A percentile compares a stretch with the other conserved stretches of the same genome.
Evolutionary conservation across 2,329 filamentous ascomycete genomes (phyloP).

Genomic region (Arthrobotrys megalospora): DNA sequence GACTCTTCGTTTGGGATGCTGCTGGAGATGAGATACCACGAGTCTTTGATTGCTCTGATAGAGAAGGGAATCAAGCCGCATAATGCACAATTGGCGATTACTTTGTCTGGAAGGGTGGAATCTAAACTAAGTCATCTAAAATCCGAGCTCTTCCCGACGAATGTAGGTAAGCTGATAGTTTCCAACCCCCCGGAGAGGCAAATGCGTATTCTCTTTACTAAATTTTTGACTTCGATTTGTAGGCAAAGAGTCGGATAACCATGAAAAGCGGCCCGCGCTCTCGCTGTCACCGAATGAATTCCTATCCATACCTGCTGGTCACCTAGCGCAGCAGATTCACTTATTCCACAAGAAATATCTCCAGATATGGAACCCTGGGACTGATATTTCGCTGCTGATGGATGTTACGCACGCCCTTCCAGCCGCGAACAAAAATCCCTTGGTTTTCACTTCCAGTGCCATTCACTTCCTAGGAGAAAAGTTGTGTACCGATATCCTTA

Average conservation of each 20-base stretch:
- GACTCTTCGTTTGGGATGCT: slow-evolving; percentile 63
- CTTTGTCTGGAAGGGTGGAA: slow-evolving; percentile 61
- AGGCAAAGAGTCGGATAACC: slow-evolving; percentile 36
- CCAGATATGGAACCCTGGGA: slow-evolving; percentile 64
- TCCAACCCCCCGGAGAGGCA: background rate
- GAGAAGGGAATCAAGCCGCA: slow-evolving; percentile 65
- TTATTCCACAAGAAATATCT: slow-evolving; percentile 65
- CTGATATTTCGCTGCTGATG: slow-evolving; percentile 64
- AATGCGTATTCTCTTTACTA: slow-evolving; percentile 1
- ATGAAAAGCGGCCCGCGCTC: slow-evolving; percentile 46
- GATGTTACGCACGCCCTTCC: slow-evolving; percentile 64
- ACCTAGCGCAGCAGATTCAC: slow-evolving; percentile 64
- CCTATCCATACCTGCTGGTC: slow-evolving; percentile 62
- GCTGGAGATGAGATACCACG: slow-evolving; percentile 64
- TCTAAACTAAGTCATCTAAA: slow-evolving; percentile 49
- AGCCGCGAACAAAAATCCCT: slow-evolving; percentile 63
- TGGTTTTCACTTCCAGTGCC: slow-evolving; percentile 64
- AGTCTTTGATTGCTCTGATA: slow-evolving; percentile 63
- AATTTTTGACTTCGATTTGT: background rate
- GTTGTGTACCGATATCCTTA: slow-evolving; percentile 64
- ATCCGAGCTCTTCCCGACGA: slow-evolving; percentile 61
- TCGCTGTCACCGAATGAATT: slow-evolving; percentile 51
- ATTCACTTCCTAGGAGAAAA: slow-evolving; percentile 65
- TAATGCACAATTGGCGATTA: slow-evolving; percentile 63
- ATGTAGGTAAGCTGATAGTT: slow-evolving; percentile 60